Evolutionary conservation across 2,329 filamentous ascomycete genomes (phyloP), one percentile per base, ranked within the genome.

Genomic region (Exophiala bonariae): DNA sequence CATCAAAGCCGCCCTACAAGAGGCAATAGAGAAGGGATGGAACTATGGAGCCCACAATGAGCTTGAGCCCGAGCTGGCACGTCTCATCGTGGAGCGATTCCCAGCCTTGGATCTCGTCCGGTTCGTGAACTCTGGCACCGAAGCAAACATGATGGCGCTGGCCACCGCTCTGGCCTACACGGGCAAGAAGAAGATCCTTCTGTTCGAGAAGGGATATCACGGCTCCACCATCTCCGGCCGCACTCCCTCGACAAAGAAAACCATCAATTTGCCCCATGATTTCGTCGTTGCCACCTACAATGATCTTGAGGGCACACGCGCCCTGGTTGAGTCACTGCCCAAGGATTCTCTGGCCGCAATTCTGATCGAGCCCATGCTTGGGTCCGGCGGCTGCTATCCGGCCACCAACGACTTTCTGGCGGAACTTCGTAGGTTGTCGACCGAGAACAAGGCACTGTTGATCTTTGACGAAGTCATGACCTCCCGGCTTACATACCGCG

Each of bases 171-270:
- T 57, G 14, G 52, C 41, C n/a, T 45, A 53, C 18, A 50, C 52
- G 6, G 63, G 64, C 1, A 72, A 71, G 79, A 64, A 95, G 95
- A 5, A 95, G 70, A 59, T 79, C 83, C 52, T 81, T 76, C 61
- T 96, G 89, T 68, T 96, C 88, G 8, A 80, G 72, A 2, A 96
- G 76, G 62, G 95, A 95, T 2, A 92, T 91, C 81, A 97, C 56
- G 79, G 80, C 2, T 78, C 77, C 1, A 74, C 73, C 1, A 74
- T 83, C 14, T 67, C 59, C 0, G 52, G 48, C 68, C 63, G 60
- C 52, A 2, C 62, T 61, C 19, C 45, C 1, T 49, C 50, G 14
- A 41, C 23, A 20, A 57, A 55, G 28, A 68, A 69, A 2, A 61
- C 67, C 1, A 75, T 76, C 35, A 75, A 74, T 19, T 72, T 78